Base-by-base conservation (phyloP, 441 rosid genomes). In the Aleurites moluccanus region DNA sequence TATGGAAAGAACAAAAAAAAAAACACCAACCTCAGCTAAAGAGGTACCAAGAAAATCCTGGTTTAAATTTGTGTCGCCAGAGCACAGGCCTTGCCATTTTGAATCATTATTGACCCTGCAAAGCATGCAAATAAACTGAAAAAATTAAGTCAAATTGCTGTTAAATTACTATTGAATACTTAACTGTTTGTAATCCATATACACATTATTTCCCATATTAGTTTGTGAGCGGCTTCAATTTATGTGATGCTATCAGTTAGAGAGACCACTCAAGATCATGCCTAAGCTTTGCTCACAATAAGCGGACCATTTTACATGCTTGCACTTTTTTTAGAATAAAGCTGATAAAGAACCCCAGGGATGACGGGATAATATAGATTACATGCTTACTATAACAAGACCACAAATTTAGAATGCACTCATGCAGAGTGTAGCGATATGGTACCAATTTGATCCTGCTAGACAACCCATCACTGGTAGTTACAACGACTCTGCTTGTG, bases 101-200 rank as follows among this genome's bases (percentile, higher is more conserved):
- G 75, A 70, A 50, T 83, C 79, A 65, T 62, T 15, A 47, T 68
- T 73, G 44, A 76, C 80, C 89, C 92, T 91, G 81, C 77, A 85
- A 80, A 75, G 64, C 67, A 57, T 57, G 38, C 70, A 80, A 74
- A 38, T n/a, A 64, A 49, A 73, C 57, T 40, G 20, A 3, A 44
- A 60, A 25, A 74, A 53, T 6, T 62, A 10, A n/a, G 49, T 30
- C 30, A 30, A 6, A 35, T 55, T n/a, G n/a, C 33, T 42, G 42
- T 23, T 30, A 62, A 50, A 49, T 25, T 33, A 45, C 42, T 0
- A 30, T 3, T 0, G 4, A 3, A 57, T 66, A 25, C 14, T 38
- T 49, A 66, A 20, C 5, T 21, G 13, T 16, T 6, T 10, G 40
- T 27, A 49, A 53, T 21, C 16, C 8, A 38, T 33, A 20, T 1